These are phyloP conservation scores for Dothideomycetes sp. DNA, from an alignment of 2,329 filamentous ascomycete genomes.

Conservation along the genomic window DNA sequence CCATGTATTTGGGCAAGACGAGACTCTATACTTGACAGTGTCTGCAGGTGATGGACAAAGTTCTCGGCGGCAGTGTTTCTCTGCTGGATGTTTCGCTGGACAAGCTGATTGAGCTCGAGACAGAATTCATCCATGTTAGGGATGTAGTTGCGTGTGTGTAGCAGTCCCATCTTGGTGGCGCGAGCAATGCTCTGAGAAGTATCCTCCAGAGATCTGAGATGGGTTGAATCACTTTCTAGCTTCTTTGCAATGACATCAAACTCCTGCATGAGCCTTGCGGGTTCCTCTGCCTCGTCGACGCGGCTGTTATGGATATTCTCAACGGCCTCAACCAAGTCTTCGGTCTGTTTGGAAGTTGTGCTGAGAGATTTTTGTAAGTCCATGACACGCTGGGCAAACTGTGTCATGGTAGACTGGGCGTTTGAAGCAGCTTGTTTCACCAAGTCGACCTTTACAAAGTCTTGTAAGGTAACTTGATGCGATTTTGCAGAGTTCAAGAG, in stretches of 20 bases:
- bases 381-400: conserved; percentile 49
- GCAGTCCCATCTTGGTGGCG: conserved; percentile 54
- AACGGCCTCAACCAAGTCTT: conserved; percentile 36
- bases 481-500: conserved; percentile 36
- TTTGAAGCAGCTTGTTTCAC: conserved; percentile 63
- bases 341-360: conserved; percentile 33
- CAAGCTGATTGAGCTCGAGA: conserved; percentile 46
- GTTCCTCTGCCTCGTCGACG: conserved; percentile 51
- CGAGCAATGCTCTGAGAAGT: conserved; percentile 55
- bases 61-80: conserved; percentile 60
- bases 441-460: conserved; percentile 66
- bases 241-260: conserved; percentile 80
- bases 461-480: conserved; percentile 47
- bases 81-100: conserved; percentile 46
- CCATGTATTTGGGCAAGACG: conserved; percentile 62
- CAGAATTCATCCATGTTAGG: conserved; percentile 51
- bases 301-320: conserved; percentile 37
- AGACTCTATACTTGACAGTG: conserved; percentile 70
- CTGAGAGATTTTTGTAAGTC: conserved; percentile 35
- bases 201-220: conserved; percentile 59
- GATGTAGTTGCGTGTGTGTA: conserved; percentile 54
- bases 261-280: conserved; percentile 64
- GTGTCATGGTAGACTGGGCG: conserved; percentile 52
- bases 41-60: conserved; percentile 67
- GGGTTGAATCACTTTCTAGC: conserved; percentile 76